Percentiles rank a stretch among this genome's conserved stretches.
These are phyloP conservation scores for Polytolypa hystricis DNA, from an alignment of 2,329 filamentous ascomycete genomes.

Conservation along the genomic window DNA sequence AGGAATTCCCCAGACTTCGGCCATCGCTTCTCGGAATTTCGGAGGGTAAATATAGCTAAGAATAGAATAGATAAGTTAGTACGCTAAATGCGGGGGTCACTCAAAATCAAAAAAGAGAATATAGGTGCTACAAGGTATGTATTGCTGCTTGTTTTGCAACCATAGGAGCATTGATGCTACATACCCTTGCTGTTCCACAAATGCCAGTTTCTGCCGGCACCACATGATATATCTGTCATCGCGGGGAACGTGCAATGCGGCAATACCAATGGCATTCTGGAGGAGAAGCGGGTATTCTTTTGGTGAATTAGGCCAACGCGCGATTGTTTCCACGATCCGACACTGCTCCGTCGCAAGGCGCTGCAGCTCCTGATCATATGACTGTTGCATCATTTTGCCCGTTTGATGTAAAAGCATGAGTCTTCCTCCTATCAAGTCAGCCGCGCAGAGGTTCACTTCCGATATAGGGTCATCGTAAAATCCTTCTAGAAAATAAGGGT, in stretches of 20 bases:
- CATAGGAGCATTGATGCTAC: too few relatives aligned
- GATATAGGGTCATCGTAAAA: conserved; percentile 62
- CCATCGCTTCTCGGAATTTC: conserved; percentile 62
- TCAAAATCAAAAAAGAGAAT: too few relatives aligned
- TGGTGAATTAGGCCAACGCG: conserved; percentile 58
- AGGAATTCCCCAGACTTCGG: conserved; percentile 60
- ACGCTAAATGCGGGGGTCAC: too few relatives aligned
- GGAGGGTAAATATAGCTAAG: conserved; percentile 71
- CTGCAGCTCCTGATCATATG: conserved; percentile 44
- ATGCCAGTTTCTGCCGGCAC: conserved; percentile 67
- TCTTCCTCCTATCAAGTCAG: conserved; percentile 68
- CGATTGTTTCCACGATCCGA: conserved; percentile 68
- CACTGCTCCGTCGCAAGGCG: conserved; percentile 58
- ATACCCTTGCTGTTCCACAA: conserved; percentile 69
- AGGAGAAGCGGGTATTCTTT: conserved; percentile 60
- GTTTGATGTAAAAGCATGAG: conserved; percentile 73
- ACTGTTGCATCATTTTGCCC: conserved; percentile 44
- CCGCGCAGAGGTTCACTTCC: conserved; percentile 59
- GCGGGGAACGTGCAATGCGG: conserved; percentile 66
- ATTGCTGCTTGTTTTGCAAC: too few relatives aligned
- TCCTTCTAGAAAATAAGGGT: conserved; percentile 59
- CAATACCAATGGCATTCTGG: conserved; percentile 66
- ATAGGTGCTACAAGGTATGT: too few relatives aligned
- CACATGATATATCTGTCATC: conserved; percentile 64
- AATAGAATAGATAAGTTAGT: too few relatives aligned